Evolutionary conservation across 768 basidiomycete genomes (phyloP).

Genomic region (Chalciporus piperatus): DNA sequence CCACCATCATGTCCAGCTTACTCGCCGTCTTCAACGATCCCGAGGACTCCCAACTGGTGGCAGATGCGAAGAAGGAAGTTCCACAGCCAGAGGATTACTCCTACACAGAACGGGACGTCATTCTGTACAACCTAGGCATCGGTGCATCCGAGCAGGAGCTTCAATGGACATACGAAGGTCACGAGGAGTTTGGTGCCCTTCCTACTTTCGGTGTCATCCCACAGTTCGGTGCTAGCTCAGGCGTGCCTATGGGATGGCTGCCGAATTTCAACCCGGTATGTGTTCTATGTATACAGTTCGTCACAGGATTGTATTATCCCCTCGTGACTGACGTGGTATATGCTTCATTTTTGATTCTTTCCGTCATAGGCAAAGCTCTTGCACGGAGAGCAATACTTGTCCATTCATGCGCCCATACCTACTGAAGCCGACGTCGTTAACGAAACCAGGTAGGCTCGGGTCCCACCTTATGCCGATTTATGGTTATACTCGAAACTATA

Average conservation of each 20-base stretch:
- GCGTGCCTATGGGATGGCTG: constrained; percentile 76
- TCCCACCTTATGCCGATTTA: neutral
- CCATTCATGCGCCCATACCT: constrained; percentile 83
- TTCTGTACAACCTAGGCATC: constrained; percentile 92
- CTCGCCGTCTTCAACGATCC: constrained; percentile 61
- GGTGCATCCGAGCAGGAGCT: constrained; percentile 93
- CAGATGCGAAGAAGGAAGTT: constrained; percentile 68
- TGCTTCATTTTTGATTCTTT: neutral
- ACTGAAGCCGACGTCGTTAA: constrained; percentile 78
- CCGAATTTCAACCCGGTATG: constrained; percentile 92
- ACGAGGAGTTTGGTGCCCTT: constrained; percentile 80
- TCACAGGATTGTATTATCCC: neutral
- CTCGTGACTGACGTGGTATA: neutral
- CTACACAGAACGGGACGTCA: constrained; percentile 88
- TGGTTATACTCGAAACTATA: constrained; percentile 24
- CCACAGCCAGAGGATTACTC: constrained; percentile 57
- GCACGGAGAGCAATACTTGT: constrained; percentile 95
- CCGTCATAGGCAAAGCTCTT: constrained; percentile 79
- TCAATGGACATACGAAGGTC: constrained; percentile 86
- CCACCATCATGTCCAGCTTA: constrained; percentile 35
- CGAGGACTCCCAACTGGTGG: constrained; percentile 81
- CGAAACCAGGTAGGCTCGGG: constrained; percentile 55
- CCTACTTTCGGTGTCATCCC: constrained; percentile 97
- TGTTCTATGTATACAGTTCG: constrained; percentile 4
- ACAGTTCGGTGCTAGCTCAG: constrained; percentile 72